Evolutionary conservation across 2,329 filamentous ascomycete genomes (phyloP), one percentile per base, ranked within the genome.

Genomic region (Colletotrichum tofieldiae): DNA sequence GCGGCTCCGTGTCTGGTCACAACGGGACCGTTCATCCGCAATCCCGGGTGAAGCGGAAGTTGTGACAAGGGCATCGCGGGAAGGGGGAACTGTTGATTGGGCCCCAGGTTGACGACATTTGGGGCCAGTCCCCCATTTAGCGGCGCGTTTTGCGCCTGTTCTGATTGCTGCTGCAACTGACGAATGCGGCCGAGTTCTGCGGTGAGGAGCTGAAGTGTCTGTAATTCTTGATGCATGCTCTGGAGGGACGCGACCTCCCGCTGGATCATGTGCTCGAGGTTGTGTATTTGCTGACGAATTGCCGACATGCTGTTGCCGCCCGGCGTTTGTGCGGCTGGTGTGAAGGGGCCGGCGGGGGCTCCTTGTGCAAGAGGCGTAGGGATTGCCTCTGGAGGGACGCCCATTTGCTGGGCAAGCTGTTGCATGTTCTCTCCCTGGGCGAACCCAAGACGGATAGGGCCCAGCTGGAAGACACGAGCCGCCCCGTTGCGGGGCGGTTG

Each of bases 391-490:
- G 73, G 29, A 6, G 83, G 84, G 26, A 86, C 77, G 35, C 89
- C 90, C 75, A 93, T 85, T 72, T 90, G 89, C 72, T 92, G 89
- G 6, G 90, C 91, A 75, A 94, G 84, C 74, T 94, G 91, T 67
- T 91, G 88, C 43, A 94, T 87, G 70, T 94, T 89, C 26, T 87
- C 84, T 80, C 81, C 93, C 85, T 93, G 91, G n/a, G 92, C 93
- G 76, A 96, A 93, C 0, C 92, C 93, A 29, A 96, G 84, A 37
- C 93, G 86, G 41, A 96, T 84, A 2, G 94, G 94, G 0, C 94
- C 94, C 58, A 96, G 83, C 76, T 94, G 93, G 76, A 93, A 91
- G 67, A 94, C 86, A 52, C 91, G 86, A 73, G 91, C 87, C 62
- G 88, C 85, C 16, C 78, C 80, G 20, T 70, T 74, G 11, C 74